Evolutionary conservation across 768 basidiomycete species (phyloP).

Genomic region (Leccinum fibrillosum): DNA sequence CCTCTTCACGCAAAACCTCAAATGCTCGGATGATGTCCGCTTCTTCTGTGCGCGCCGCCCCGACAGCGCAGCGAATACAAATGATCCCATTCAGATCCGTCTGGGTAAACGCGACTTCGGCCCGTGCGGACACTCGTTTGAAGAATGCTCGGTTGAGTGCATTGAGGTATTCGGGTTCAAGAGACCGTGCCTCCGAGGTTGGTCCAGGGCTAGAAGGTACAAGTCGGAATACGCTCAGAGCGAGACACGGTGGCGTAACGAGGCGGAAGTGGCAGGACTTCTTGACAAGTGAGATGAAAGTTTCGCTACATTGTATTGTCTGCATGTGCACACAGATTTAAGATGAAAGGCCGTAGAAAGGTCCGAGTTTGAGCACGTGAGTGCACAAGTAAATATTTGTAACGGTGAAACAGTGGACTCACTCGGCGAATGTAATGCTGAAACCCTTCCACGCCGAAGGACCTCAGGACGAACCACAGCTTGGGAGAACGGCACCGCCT

Average conservation of each 20-base stretch:
- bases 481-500: constrained; percentile 91
- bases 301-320: constrained; percentile 61
- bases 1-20: constrained; percentile 56
- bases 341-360: neutral
- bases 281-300: constrained; percentile 54
- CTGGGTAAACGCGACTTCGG: constrained; percentile 73
- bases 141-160: constrained; percentile 65
- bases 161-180: constrained; percentile 47
- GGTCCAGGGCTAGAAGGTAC: constrained; percentile 26
- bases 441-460: constrained; percentile 80
- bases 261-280: constrained; percentile 54
- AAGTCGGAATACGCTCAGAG: constrained; percentile 76
- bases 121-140: constrained; percentile 51
- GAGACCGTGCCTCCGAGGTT: neutral
- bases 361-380: neutral
- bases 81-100: constrained; percentile 70
- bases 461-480: constrained; percentile 87
- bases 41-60: constrained; percentile 63
- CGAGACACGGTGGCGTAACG: constrained; percentile 67
- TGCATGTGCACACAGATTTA: constrained; percentile 23
- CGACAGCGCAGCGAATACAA: constrained; percentile 78
- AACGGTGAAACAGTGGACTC: neutral
- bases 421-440: constrained; percentile 61
- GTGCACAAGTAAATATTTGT: too few species aligned
- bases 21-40: constrained; percentile 61